These are phyloP conservation scores for Herpetomonas tarakana DNA, from an alignment of 208 protist genomes.

Conservation along the genomic window DNA sequence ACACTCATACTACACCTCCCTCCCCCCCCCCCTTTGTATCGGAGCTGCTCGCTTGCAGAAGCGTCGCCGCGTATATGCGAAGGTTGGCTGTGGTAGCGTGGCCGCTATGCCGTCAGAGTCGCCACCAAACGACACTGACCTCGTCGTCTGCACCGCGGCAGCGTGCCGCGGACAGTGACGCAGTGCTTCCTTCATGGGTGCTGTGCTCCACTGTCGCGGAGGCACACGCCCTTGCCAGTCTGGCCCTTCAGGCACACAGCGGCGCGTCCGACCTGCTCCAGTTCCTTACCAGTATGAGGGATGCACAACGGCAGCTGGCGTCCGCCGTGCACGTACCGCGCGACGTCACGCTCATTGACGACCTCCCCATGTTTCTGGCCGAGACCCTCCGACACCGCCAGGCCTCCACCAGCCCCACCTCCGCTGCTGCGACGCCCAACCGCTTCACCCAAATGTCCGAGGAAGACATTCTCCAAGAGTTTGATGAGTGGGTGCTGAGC, in stretches of 20 bases:
- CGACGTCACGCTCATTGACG: slow-evolving; percentile 10
- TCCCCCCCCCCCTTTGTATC: too few relatives aligned
- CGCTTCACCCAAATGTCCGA: slow-evolving; percentile 18
- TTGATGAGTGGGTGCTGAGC: slow-evolving; percentile 36
- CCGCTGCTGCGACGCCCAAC: not conserved
- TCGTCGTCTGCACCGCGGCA: too few relatives aligned
- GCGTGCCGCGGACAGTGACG: too few relatives aligned
- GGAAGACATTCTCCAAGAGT: slow-evolving; percentile 24
- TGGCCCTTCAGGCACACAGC: not conserved
- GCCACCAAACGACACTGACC: too few relatives aligned
- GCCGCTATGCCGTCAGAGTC: too few relatives aligned
- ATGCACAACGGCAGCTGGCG: not conserved
- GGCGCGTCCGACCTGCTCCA: too few relatives aligned
- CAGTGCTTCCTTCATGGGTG: not conserved
- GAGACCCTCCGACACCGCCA: not conserved
- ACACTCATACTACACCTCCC: too few relatives aligned
- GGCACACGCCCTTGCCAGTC: slow-evolving; percentile 7
- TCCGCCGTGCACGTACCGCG: slow-evolving; percentile 2
- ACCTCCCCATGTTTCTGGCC: slow-evolving; percentile 9
- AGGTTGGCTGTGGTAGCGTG: too few relatives aligned
- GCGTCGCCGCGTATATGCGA: too few relatives aligned
- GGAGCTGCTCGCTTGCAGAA: too few relatives aligned
- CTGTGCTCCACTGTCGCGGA: slow-evolving; percentile 6
- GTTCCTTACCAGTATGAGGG: too few relatives aligned
- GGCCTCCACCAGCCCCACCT: not conserved